Percentiles rank a stretch among this genome's conserved stretches.
phyloP scores from a whole-genome alignment of 306 rosid genomes.

The Fagus sylvatica region DNA sequence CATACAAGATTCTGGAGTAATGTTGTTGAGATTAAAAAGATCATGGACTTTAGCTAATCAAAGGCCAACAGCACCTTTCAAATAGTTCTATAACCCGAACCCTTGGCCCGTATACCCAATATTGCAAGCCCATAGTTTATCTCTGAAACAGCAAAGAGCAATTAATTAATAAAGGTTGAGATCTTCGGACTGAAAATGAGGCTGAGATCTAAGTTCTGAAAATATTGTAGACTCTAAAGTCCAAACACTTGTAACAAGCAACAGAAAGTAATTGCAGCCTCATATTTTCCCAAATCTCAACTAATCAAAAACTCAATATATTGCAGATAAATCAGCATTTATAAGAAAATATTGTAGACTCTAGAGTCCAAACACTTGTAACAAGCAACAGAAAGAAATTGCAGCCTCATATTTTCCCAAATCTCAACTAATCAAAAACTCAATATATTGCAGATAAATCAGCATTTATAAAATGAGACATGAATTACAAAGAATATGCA shows the following conservation, averaged over 20 bases:
- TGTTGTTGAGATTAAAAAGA: not conserved
- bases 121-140: not conserved
- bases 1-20: not conserved
- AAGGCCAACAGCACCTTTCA: not conserved
- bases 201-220: not conserved
- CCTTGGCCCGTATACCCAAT: not conserved
- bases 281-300: not conserved
- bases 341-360: not conserved
- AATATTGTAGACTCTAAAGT: not conserved
- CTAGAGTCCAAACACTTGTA: not conserved
- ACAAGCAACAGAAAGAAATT: not conserved
- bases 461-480: not conserved
- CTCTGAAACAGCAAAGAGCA: constrained; percentile 1
- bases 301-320: not conserved
- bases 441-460: not conserved
- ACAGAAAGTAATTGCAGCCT: not conserved
- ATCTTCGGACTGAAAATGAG: not conserved
- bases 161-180: not conserved
- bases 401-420: not conserved
- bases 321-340: not conserved
- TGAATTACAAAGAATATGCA: not conserved
- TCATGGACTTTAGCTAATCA: not conserved
- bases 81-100: not conserved
- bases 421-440: not conserved
- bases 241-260: not conserved